Percentiles rank a stretch among this genome's conserved stretches.
phyloP scores from a whole-genome alignment of 768 basidiomycete species.

The Crassisporium funariophilum region DNA sequence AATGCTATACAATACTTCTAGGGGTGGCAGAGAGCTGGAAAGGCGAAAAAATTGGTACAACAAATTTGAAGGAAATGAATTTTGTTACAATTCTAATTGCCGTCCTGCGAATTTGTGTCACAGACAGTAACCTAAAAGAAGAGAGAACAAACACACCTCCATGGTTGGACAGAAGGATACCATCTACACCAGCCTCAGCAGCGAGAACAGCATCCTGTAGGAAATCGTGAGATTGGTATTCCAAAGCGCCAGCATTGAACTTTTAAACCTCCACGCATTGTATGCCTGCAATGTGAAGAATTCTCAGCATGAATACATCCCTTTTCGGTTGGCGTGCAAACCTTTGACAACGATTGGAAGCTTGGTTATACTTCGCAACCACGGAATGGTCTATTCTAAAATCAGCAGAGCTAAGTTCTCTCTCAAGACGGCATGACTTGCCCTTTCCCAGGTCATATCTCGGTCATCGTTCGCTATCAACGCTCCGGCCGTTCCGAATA shows the following conservation, averaged over 20 bases:
- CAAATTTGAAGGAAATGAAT: background rate
- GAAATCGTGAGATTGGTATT: background rate
- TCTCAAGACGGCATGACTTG: conserved; percentile 19
- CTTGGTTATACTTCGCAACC: conserved; percentile 69
- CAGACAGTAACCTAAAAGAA: background rate
- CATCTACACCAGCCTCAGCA: conserved; percentile 80
- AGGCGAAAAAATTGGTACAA: conserved; percentile 22
- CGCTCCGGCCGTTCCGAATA: conserved; percentile 68
- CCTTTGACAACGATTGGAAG: conserved; percentile 80
- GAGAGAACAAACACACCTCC: conserved; percentile 57
- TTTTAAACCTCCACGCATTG: conserved; percentile 65
- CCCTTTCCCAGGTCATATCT: conserved; percentile 80
- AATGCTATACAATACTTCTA: conserved; percentile 78
- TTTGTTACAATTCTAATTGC: conserved; percentile 73
- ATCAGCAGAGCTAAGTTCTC: background rate
- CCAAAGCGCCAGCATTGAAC: background rate
- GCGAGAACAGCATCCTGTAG: conserved; percentile 84
- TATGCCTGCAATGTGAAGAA: conserved; percentile 45
- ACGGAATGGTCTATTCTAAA: conserved; percentile 66
- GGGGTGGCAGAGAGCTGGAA: conserved; percentile 74
- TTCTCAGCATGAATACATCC: background rate
- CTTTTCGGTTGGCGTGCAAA: conserved; percentile 14
- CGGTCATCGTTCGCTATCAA: conserved; percentile 66
- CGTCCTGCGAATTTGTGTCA: conserved; percentile 47
- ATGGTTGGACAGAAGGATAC: conserved; percentile 89